Conservation (phyloP, 208 protist species). For the Leishmania amazonensis region DNA sequence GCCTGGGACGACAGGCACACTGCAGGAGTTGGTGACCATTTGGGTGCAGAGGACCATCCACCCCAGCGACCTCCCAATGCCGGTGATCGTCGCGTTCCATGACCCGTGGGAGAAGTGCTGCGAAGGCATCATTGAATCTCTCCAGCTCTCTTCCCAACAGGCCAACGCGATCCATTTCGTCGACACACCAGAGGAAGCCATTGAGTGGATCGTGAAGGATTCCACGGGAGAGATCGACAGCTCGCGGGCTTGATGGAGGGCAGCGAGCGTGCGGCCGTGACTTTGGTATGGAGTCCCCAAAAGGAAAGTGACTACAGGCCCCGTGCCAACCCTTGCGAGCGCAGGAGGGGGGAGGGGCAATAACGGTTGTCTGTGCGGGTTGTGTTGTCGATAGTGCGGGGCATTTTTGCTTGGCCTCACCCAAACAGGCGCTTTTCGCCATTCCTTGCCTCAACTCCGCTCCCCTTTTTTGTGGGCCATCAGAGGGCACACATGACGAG, state of each 20-base stretch:
- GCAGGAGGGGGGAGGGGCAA: background rate
- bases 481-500: background rate
- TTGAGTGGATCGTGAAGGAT: conserved; percentile 49
- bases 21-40: conserved; percentile 72
- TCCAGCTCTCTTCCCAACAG: conserved; percentile 39
- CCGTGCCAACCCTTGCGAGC: background rate
- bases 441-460: background rate
- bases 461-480: background rate
- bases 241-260: background rate
- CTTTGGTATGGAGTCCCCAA: background rate
- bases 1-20: conserved; percentile 63
- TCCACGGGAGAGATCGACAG: conserved; percentile 18
- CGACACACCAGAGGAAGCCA: conserved; percentile 57
- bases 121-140: conserved; percentile 34
- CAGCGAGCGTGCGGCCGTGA: background rate
- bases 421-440: background rate
- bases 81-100: conserved; percentile 70
- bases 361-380: background rate
- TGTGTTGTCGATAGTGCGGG: background rate
- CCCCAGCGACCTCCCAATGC: conserved; percentile 19
- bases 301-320: background rate
- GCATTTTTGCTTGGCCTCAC: background rate
- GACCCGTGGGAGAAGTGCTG: conserved; percentile 72
- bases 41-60: conserved; percentile 57
- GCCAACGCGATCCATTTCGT: conserved; percentile 55